Percentiles rank a stretch among this genome's conserved stretches.
Conservation (phyloP, 208 protist genomes). For the Trypanosoma lewisi region DNA sequence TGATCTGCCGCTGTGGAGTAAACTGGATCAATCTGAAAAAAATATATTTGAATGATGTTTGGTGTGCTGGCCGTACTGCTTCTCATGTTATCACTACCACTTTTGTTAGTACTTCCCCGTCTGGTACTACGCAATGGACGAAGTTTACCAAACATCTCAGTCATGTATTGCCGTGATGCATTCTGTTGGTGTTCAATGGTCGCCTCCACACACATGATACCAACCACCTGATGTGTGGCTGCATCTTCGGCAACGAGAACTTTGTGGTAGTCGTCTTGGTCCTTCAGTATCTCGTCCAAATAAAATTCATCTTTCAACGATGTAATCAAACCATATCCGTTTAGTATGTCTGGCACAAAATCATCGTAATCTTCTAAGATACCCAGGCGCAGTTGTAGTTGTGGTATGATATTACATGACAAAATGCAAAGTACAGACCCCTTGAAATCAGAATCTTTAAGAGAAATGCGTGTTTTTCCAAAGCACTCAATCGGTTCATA, state of each 20-base stretch:
- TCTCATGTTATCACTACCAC: too few species aligned
- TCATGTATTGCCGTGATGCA: constrained; percentile 64
- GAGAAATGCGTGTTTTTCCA: constrained; percentile 6
- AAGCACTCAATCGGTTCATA: constrained; percentile 24
- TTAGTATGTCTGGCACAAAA: constrained; percentile 74
- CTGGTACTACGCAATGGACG: constrained; percentile 18
- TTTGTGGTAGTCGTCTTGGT: constrained; percentile 76
- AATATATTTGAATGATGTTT: constrained; percentile 68
- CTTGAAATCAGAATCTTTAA: constrained; percentile 4
- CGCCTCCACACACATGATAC: constrained; percentile 70
- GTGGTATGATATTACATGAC: constrained; percentile 36
- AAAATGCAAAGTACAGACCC: constrained; percentile 38
- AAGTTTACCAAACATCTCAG: constrained; percentile 69
- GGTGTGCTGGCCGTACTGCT: constrained; percentile 9
- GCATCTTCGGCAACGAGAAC: constrained; percentile 82
- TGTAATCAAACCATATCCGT: constrained; percentile 70
- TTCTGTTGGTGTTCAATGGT: constrained; percentile 60
- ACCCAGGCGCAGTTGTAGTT: constrained; percentile 66
- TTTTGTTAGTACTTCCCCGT: constrained; percentile 1
- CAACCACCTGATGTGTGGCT: constrained; percentile 68
- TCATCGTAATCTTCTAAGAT: constrained; percentile 90
- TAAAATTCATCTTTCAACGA: constrained; percentile 72
- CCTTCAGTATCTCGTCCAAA: constrained; percentile 84
- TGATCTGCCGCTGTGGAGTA: constrained; percentile 62
- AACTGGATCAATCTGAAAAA: constrained; percentile 80